phyloP scores from a whole-genome alignment of 108 stramenopile genomes.

The Pseudonitzschia delicatissima region DNA sequence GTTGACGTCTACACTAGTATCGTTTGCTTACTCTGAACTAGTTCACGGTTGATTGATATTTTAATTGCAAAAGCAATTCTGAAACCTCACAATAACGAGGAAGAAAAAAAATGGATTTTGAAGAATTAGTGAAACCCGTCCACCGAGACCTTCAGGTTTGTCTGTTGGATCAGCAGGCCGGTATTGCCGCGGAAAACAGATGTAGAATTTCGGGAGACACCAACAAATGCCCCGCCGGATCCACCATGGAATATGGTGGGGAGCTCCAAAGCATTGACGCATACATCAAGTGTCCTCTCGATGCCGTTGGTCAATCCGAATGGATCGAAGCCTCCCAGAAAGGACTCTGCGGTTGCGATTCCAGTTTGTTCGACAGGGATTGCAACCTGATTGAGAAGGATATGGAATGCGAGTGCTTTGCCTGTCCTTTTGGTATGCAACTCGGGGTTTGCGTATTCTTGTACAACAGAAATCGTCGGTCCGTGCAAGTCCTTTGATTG shows the following conservation, averaged over 20 bases:
- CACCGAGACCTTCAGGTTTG: background rate
- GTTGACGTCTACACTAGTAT: no score
- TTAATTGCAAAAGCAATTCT: no score
- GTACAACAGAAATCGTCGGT: slow-evolving; percentile 8
- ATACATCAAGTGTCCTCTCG: slow-evolving; percentile 17
- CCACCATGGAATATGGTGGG: slow-evolving; percentile 6
- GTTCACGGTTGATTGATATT: no score
- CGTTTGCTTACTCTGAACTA: no score
- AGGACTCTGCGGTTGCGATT: slow-evolving; percentile 22
- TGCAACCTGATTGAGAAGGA: background rate
- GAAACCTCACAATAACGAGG: no score
- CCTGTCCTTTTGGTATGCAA: slow-evolving; percentile 13
- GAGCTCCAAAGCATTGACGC: slow-evolving; percentile 2
- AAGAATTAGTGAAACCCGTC: no score
- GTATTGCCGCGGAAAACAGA: slow-evolving; percentile 9
- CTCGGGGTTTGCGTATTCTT: slow-evolving; percentile 24
- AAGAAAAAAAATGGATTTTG: no score
- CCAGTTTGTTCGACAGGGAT: background rate
- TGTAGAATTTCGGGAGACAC: slow-evolving; percentile 11
- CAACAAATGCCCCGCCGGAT: slow-evolving; percentile 23
- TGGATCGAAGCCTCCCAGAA: slow-evolving; percentile 23
- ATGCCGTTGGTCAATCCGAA: slow-evolving; percentile 30
- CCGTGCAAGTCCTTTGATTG: slow-evolving; percentile 27
- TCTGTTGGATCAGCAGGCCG: slow-evolving; percentile 1
- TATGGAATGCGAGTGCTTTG: slow-evolving; percentile 24